Conservation (phyloP, 1,284 basidiomycete species). For the Schizophyllum amplum region DNA sequence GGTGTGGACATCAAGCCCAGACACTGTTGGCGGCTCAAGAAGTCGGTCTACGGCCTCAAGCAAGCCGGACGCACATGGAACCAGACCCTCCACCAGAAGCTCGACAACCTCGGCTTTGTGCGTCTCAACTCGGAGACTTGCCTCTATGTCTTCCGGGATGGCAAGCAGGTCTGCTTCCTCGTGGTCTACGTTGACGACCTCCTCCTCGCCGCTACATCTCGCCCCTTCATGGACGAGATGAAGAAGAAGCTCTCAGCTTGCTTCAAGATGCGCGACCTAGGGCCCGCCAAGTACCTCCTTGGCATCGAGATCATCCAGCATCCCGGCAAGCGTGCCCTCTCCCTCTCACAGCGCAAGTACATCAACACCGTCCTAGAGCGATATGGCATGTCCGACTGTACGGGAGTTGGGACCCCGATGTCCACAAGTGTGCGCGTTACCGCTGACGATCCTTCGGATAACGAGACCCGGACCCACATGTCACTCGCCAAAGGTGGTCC, state of each 20-base stretch:
- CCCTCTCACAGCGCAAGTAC: conserved; percentile 23
- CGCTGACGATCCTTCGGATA: conserved; percentile 8
- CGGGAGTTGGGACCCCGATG: conserved; percentile 21
- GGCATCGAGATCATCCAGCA: conserved; percentile 22
- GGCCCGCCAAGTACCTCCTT: conserved; percentile 21
- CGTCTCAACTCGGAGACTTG: conserved; percentile 16
- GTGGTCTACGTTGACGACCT: conserved; percentile 19
- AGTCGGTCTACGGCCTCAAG: conserved; percentile 17
- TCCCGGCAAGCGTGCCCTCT: conserved; percentile 14
- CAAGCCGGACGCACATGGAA: conserved; percentile 18
- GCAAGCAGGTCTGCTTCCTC: conserved; percentile 12
- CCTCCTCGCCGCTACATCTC: conserved; percentile 11
- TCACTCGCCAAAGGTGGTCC: background rate
- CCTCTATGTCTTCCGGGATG: conserved; percentile 14
- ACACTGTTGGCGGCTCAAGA: conserved; percentile 13
- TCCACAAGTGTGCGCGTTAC: conserved; percentile 8
- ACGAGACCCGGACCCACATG: conserved; percentile 1
- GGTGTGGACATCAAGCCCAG: conserved; percentile 10
- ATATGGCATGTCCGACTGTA: conserved; percentile 19
- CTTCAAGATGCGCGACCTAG: conserved; percentile 25
- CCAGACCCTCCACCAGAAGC: conserved; percentile 10
- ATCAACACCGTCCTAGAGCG: conserved; percentile 21
- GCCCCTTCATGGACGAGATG: conserved; percentile 12
- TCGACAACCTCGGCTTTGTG: conserved; percentile 15
- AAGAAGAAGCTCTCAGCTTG: conserved; percentile 10